Conservation (phyloP, 1,284 basidiomycete genomes). For the Ustilago hordei region DNA sequence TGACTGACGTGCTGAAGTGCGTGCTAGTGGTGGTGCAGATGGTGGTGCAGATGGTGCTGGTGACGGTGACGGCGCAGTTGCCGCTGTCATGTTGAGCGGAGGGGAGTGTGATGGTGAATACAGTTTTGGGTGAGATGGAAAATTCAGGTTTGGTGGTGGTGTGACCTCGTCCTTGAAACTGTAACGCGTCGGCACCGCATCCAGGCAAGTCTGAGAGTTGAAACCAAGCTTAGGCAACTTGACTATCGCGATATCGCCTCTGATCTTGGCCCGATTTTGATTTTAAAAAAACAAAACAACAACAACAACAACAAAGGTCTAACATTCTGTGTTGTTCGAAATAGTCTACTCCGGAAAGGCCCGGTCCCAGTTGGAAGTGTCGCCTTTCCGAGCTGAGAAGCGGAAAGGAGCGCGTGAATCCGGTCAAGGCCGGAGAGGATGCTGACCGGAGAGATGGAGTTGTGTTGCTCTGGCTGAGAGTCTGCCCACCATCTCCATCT, state of each 20-base stretch:
- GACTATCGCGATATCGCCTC: too few species aligned
- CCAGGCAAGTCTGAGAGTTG: too few species aligned
- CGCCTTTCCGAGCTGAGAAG: constrained; percentile 10
- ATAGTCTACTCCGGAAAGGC: constrained; percentile 23
- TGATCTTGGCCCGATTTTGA: background rate
- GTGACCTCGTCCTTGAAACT: constrained; percentile 49
- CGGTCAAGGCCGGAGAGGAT: constrained; percentile 25
- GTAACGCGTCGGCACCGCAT: constrained; percentile 49
- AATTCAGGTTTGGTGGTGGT: constrained; percentile 39
- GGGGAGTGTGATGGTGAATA: constrained; percentile 31
- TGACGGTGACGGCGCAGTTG: constrained; percentile 50
- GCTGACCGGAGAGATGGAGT: background rate
- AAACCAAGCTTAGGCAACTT: too few species aligned
- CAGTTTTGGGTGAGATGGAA: constrained; percentile 25
- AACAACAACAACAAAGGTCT: constrained; percentile 2
- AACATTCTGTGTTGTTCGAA: background rate
- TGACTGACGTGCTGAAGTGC: constrained; percentile 32
- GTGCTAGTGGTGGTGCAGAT: constrained; percentile 28
- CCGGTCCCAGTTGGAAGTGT: constrained; percentile 15
- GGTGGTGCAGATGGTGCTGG: constrained; percentile 46
- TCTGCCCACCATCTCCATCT: background rate
- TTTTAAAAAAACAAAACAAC: background rate
- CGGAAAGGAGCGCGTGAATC: constrained; percentile 45
- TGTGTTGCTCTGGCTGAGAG: constrained; percentile 2
- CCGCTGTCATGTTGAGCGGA: constrained; percentile 41